Evolutionary conservation across 2,329 filamentous ascomycete genomes (phyloP), one percentile per base, ranked within the genome.

Genomic region (Sarocladiaceae sp.): DNA sequence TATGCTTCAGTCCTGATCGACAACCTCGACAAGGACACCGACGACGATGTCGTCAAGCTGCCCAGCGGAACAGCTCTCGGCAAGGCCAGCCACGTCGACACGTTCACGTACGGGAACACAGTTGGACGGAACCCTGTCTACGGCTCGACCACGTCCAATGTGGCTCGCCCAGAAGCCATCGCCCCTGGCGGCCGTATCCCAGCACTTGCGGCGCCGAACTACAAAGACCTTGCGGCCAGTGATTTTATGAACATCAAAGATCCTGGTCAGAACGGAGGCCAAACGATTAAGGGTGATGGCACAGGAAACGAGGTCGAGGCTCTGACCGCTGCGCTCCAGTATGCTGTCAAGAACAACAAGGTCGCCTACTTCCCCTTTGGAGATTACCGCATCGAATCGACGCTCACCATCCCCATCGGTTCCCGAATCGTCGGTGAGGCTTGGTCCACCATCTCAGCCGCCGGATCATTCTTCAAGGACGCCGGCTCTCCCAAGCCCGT

Each of bases 391-490:
- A 54, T 60, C 15, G 51, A 57, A 23, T 54, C 50, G 9, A 59
- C 56, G 6, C 47, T 59, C 1, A 44, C 50, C n/a, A 45, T 59
- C 12, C 57, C 57, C 5, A 43, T 50, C 3, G 70, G 71, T 11
- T 72, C 73, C 4, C 65, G 66, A 2, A 68, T 82, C 20, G 64
- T 77, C 9, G 78, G 78, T 16, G 74, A 80, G 56, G 67, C 68
- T 4, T 77, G 73, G 65, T 67, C 75, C 9, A 64, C 65, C 3
- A 72, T 74, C 54, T 69, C 65, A n/a, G 75, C 64, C 2, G 59
- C 58, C 3, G 76, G 76, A 10, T 42, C 48, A 31, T 54, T 46
- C 51, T 46, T 66, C 61, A 35, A 80, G 73, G 56, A 63, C 54
- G 44, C 59, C 69, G 45, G 56, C 60, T 61, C 61, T 29, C 76